These are phyloP conservation scores for Barnettozyma botsteinii DNA, from an alignment of 805 yeast species.

Conservation along the genomic window DNA sequence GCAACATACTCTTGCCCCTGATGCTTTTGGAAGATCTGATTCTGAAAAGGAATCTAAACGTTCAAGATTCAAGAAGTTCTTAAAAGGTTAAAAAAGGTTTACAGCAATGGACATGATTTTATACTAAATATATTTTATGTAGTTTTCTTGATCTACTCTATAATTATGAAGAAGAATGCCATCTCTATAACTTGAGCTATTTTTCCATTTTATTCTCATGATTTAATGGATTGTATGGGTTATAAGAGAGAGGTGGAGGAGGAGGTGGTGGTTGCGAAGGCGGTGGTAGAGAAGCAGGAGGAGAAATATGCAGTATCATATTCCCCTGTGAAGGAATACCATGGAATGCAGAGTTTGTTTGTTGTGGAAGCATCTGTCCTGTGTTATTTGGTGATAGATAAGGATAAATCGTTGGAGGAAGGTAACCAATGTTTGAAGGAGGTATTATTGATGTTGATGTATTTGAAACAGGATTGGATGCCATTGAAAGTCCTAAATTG, in stretches of 20 bases:
- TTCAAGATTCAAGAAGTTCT: constrained; percentile 41
- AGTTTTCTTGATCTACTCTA: too few species aligned
- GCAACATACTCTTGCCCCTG: neutral
- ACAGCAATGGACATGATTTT: neutral
- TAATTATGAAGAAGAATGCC: too few species aligned
- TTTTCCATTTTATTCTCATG: too few species aligned
- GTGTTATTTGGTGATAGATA: neutral
- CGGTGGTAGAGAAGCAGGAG: too few species aligned
- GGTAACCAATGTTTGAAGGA: neutral
- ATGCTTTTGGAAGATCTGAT: constrained; percentile 3
- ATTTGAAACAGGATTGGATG: neutral
- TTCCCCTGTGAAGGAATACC: too few species aligned
- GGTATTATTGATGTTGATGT: too few species aligned
- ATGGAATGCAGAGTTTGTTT: too few species aligned
- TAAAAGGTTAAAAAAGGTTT: constrained; percentile 28
- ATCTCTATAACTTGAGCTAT: too few species aligned
- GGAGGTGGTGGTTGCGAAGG: neutral
- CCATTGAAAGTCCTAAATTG: neutral
- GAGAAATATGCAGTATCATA: too few species aligned
- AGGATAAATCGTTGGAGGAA: neutral
- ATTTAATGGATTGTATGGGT: too few species aligned
- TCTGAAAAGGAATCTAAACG: constrained; percentile 38
- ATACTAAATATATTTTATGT: neutral
- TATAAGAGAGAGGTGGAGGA: too few species aligned
- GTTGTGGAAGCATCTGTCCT: constrained; percentile 1